Base-by-base conservation (phyloP, 2,329 filamentous ascomycete genomes). In the Xylaria sp. region DNA sequence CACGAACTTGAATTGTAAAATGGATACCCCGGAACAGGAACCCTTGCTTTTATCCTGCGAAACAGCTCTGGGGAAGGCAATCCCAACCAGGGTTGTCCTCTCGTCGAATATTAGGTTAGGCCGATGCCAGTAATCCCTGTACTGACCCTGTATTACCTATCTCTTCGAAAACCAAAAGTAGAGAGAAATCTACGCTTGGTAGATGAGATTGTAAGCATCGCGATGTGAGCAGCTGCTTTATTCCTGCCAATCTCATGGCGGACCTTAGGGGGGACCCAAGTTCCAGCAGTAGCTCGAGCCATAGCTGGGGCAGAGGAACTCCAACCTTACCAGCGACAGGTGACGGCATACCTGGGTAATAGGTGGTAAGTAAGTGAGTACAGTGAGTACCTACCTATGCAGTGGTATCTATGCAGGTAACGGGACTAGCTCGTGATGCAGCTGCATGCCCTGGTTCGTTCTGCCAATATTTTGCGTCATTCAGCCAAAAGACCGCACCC, bases 21-120 rank as follows among this genome's bases (percentile, higher is more conserved):
- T 64, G 59, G 63, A 71, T 71, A 71, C 69, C 69, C 69, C 31
- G 52, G 50, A 65, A 50, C 39, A 41, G 5, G 23, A n/a, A 39
- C 50, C 6, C 12, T 34, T 25, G 51, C 57, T 59, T 54, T 44
- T 44, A 63, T 61, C 63, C 58, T 60, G 37, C 28, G 52, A 41
- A 62, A 65, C 41, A 55, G 10, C 23, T 23, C 9, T 31, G 28
- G 31, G 44, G 39, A 31, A 37, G 20, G 9, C 20, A 51, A 62
- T 10, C 20, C 37, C 34, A 34, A n/a, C 23, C 44, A 2, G 54
- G 34, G 31, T 51, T 60, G 6, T 46, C 44, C 12, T 8, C 39
- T 23, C 12, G 41, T 62, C 10, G n/a, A 31, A 31, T 34, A 28
- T 48, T 15, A 41, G 52, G n/a, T 34, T 46, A 23, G 10, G 20